A percentile compares a stretch with the other conserved stretches of the same genome.
These are phyloP conservation scores for Carex arenaria DNA, from an alignment of 202 grass and related monocot genomes.

Conservation along the genomic window DNA sequence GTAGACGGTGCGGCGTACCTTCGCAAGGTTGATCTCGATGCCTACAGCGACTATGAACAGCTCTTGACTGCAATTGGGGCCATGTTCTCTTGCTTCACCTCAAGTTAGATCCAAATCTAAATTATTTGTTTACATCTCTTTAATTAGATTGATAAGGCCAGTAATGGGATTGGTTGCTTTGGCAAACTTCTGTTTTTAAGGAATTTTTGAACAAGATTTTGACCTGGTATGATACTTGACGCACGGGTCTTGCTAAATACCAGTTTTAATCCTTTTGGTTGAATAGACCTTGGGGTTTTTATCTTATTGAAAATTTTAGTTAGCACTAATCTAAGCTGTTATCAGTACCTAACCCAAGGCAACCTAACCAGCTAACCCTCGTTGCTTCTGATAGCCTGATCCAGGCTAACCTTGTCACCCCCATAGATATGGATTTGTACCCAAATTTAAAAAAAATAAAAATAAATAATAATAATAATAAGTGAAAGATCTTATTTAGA, in stretches of 20 bases:
- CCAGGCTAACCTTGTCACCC: neutral
- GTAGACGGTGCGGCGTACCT: constrained; percentile 51
- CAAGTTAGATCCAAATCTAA: constrained; percentile 34
- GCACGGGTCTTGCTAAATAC: neutral
- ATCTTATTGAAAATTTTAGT: neutral
- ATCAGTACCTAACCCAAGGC: neutral
- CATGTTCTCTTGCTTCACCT: constrained; percentile 49
- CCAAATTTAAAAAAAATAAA: neutral
- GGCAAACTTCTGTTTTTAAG: neutral
- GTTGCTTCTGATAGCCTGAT: neutral
- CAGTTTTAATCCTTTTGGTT: neutral
- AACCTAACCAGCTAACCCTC: neutral
- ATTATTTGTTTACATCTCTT: neutral
- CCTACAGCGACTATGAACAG: constrained; percentile 38
- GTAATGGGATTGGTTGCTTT: neutral
- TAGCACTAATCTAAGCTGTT: neutral
- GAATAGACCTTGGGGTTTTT: neutral
- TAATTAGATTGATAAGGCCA: neutral
- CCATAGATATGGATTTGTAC: neutral
- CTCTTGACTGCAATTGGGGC: constrained; percentile 50
- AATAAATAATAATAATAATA: neutral
- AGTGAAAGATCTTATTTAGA: neutral
- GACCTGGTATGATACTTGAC: neutral
- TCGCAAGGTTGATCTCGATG: constrained; percentile 58
- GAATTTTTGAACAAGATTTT: neutral